These are phyloP conservation scores for Arthrobotrys iridis DNA, from an alignment of 2,329 filamentous ascomycete genomes.

Conservation along the genomic window DNA sequence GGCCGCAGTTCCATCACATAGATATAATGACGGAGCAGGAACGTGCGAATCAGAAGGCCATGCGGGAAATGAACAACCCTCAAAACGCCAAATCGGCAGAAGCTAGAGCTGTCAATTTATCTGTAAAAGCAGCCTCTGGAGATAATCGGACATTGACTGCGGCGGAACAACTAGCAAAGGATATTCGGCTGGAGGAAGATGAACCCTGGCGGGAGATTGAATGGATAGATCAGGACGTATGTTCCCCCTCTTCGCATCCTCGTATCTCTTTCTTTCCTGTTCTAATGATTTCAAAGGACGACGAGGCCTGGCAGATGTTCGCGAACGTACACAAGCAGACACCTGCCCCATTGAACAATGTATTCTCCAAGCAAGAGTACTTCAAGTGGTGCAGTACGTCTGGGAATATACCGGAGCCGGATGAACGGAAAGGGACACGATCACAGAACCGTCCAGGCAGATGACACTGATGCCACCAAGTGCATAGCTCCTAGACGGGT, in stretches of 20 bases:
- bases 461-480: not conserved
- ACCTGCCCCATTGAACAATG: conserved; percentile 27
- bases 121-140: conserved; percentile 76
- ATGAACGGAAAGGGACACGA: conserved; percentile 25
- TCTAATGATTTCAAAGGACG: conserved; percentile 21
- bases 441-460: not conserved
- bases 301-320: conserved; percentile 51
- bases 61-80: conserved; percentile 64
- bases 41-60: conserved; percentile 63
- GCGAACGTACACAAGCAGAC: conserved; percentile 45
- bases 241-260: not conserved
- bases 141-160: conserved; percentile 64
- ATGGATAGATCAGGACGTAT: conserved; percentile 80
- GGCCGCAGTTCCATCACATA: conserved; percentile 90
- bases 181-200: conserved; percentile 78
- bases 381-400: conserved; percentile 43
- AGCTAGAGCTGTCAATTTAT: conserved; percentile 84
- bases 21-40: conserved; percentile 83
- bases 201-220: conserved; percentile 83
- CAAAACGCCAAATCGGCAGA: conserved; percentile 63
- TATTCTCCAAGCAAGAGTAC: conserved; percentile 34
- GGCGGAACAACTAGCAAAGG: conserved; percentile 73
- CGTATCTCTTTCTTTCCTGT: not conserved
- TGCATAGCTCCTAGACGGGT: not conserved
- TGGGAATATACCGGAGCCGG: not conserved